phyloP scores from a whole-genome alignment of 2,329 filamentous ascomycete genomes.

The Diaporthe sp. region DNA sequence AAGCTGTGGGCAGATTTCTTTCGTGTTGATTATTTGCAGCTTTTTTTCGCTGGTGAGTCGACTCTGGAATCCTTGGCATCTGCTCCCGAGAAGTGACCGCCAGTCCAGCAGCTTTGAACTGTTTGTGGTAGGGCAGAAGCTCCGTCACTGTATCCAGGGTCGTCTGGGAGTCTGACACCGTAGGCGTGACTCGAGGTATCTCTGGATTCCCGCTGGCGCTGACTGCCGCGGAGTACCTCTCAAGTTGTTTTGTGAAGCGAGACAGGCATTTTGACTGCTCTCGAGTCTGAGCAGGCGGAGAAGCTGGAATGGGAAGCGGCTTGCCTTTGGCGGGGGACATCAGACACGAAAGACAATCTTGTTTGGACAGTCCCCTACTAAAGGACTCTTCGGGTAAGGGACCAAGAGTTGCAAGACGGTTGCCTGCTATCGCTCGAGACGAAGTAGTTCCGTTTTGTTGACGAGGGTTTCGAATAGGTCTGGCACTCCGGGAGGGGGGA shows the following conservation, averaged over 20 bases:
- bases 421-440: conserved; percentile 39
- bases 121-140: conserved; percentile 62
- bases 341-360: conserved; percentile 53
- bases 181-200: conserved; percentile 51
- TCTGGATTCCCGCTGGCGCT: conserved; percentile 47
- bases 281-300: conserved; percentile 51
- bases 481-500: conserved; percentile 1
- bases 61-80: conserved; percentile 36
- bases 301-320: conserved; percentile 33
- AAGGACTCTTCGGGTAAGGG: conserved; percentile 56
- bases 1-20: background rate
- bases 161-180: conserved; percentile 50
- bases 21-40: background rate
- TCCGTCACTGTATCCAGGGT: conserved; percentile 63
- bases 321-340: conserved; percentile 38
- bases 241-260: conserved; percentile 52
- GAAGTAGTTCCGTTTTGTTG: conserved; percentile 8
- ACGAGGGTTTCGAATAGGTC: background rate
- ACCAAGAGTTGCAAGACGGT: conserved; percentile 48
- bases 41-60: background rate
- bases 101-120: conserved; percentile 65
- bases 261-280: conserved; percentile 55
- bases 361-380: conserved; percentile 56
- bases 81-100: conserved; percentile 66
- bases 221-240: conserved; percentile 52